Base-by-base conservation (phyloP, 768 basidiomycete genomes). In the Boletus tomentosulus region DNA sequence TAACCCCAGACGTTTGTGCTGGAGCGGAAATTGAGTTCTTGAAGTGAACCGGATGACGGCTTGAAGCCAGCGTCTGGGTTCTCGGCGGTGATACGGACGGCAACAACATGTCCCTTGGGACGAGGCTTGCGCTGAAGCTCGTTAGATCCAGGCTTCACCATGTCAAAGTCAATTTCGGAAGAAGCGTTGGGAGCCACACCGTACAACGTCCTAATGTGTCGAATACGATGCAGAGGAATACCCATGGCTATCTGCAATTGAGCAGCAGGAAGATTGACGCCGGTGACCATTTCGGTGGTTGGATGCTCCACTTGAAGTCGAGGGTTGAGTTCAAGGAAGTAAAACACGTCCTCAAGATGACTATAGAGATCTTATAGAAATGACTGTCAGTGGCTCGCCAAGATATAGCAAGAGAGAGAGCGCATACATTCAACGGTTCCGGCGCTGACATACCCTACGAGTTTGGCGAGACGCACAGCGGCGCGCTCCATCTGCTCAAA, bases 1-100 rank as follows among this genome's bases (percentile, higher is more conserved):
- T 99, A 99, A 57, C 97, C 97, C 97, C 97, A 99, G 43, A 99
- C 97, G 58, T 99, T 99, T 43, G 93, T 98, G 72, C 90, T 97
- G 27, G 95, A 98, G 54, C 97, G 87, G 86, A 99, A 99, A 73
- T 98, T 99, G 62, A 99, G 90, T 68, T 98, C 97, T 70, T 98
- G 97, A 15, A 99, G 78, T 37, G 90, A 88, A 59, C 97, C 97
- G 3, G 92, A 95, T 2, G 97, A 98, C 1, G 97, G 97, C 73
- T 99, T 99, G 81, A 99, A 99, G 5, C 97, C 97, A 10, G 97
- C 97, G 66, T 99, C 97, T 25, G 97, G 97, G 71, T 99, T 99
- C 74, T 99, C 97, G 31, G 95, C 96, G 6, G 97, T 99, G 71
- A 99, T 98, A 65, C 97, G 95, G 61, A 98, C 97, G 39, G 97